Base-by-base conservation (phyloP, 2,329 filamentous ascomycete genomes). In the Verticillium longisporum region DNA sequence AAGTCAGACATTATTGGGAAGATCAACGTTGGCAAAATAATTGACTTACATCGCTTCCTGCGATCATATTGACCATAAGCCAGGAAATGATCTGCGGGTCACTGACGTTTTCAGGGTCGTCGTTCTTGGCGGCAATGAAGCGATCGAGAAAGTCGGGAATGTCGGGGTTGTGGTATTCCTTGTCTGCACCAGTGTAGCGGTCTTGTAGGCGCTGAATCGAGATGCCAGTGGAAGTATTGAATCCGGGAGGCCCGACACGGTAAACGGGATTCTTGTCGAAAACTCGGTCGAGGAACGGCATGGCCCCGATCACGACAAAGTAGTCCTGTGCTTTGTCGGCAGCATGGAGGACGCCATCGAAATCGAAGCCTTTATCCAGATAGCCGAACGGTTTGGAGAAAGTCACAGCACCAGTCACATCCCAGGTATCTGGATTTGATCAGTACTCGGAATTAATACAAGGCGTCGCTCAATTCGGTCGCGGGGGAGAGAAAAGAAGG, bases 361-460 rank as follows among this genome's bases (percentile, higher is more conserved):
- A 69, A 61, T 79, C 77, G 10, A 63, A 63, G 2, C 72, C 69
- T 4, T 72, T 67, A 26, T 77, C 68, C 18, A 80, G 68, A 62
- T 78, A 80, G 10, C 77, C 76, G 53, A 79, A 73, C 50, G 71
- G 71, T 14, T 72, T 68, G 45, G 74, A 73, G 45, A 78, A 80
- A 18, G 74, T 76, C 18, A 78, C 66, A 50, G 75, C 71, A 26
- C 76, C 77, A 58, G 79, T 73, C 4, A 78, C 72, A 62, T 80
- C 77, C 68, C 75, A 78, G 3, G 74, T 66, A 57, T 65, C 70
- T 71, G 36, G 5, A 1, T 9, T 21, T n/a, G 18, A n/a, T 45
- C 38, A 45, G 38, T n/a, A 9, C 3, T 1, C 26, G 26, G 5
- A 5, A 5, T 31, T 4, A 31, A 31, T 31, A 31, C 26, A 31